Base-by-base conservation (phyloP, 495 filamentous ascomycete genomes). In the Aspergillus kassunensis region DNA sequence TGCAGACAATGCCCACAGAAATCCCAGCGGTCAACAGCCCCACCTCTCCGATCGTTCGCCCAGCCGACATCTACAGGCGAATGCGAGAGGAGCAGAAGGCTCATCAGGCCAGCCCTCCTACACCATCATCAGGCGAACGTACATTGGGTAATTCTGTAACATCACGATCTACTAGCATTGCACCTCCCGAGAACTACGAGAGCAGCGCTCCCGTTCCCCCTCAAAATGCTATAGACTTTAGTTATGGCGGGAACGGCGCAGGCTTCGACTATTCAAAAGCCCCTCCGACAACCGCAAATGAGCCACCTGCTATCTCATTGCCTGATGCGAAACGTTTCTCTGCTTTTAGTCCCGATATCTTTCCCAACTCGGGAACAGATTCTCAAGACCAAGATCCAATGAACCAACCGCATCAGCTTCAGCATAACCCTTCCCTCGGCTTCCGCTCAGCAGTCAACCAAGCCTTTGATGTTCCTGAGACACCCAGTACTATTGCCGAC, bases 31-130 rank as follows among this genome's bases (percentile, higher is more conserved):
- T 71, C 10, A 54, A 56, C 44, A 43, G 55, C 40, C 49, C 52
- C 8, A 42, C 49, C n/a, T 45, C 43, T 18, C 79, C 86, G 2
- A 83, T 92, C 54, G 75, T 90, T 20, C 77, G 87, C 15, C 88
- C 90, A 10, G 83, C 83, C 18, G 89, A 96, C 55, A 87, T 91
- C 27, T 93, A 93, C 62, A 82, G 76, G 50, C 81, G 87, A 2
- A 74, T 87, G 64, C 80, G 80, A 37, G 86, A 89, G 55, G 87
- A 88, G 51, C 78, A 72, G 49, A 72, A 80, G 52, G 74, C 66
- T 48, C 79, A 83, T 63, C 67, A 76, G 11, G 73, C 71, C 40
- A 77, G 78, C 29, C 58, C 40, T 34, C 41, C 10, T 25, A 51
- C 33, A 23, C 39, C n/a, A 21, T 27, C 30, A 16, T 33, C 31